Evolutionary conservation across 202 grass and related monocot genomes (phyloP).

Genomic region (Carex arenaria): DNA sequence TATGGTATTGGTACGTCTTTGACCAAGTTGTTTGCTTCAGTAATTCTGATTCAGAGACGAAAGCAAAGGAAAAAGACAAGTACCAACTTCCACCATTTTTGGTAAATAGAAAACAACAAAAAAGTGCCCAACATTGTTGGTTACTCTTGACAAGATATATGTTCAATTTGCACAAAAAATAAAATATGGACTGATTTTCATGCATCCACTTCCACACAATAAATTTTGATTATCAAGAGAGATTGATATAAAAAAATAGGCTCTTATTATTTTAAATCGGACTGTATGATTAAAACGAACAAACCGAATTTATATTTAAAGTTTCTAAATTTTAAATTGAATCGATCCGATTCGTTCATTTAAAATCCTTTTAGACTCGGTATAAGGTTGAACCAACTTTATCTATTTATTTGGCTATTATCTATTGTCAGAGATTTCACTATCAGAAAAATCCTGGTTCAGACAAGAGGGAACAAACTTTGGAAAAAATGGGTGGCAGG

Average conservation of each 20-base stretch:
- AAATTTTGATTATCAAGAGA: background rate
- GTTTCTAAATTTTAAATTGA: too few species aligned
- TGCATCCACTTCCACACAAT: background rate
- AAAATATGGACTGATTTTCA: background rate
- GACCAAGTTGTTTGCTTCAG: background rate
- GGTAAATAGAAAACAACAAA: background rate
- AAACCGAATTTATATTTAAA: too few species aligned
- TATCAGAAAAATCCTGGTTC: background rate
- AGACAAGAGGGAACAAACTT: background rate
- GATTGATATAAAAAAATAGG: too few species aligned
- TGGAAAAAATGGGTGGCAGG: too few species aligned
- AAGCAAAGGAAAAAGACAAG: conserved; percentile 9
- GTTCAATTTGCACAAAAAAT: background rate
- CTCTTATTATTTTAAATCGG: too few species aligned
- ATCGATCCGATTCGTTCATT: too few species aligned
- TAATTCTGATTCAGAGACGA: background rate
- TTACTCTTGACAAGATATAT: background rate
- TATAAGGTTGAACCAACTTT: too few species aligned
- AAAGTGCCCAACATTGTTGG: background rate
- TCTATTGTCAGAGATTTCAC: background rate
- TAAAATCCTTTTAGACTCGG: too few species aligned
- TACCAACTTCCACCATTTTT: conserved; percentile 2
- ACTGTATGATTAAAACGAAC: too few species aligned
- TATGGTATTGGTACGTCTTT: conserved; percentile 6
- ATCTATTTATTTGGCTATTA: background rate